Conservation (phyloP, 2,329 filamentous ascomycete species). For the Trichophyton equinum region DNA sequence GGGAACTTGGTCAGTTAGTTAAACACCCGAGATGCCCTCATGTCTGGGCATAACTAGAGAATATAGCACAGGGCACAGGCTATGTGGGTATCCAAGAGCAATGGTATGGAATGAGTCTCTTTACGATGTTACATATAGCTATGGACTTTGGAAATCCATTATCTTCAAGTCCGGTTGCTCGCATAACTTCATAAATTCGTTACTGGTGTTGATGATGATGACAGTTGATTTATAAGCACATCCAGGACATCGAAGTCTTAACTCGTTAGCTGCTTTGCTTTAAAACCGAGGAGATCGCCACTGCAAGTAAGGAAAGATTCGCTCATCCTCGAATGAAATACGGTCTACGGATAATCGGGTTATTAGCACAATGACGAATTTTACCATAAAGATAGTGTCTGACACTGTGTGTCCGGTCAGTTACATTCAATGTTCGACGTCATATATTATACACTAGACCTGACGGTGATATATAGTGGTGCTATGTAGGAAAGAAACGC, state of each 20-base stretch:
- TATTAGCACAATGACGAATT: conserved; percentile 49
- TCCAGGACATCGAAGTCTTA: too few species aligned
- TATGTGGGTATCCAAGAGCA: neutral
- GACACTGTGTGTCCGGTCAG: conserved; percentile 62
- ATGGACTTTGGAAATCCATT: too few species aligned
- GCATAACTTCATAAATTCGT: too few species aligned
- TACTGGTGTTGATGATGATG: too few species aligned
- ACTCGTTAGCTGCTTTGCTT: neutral
- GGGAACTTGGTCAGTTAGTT: too few species aligned
- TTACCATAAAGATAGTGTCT: conserved; percentile 65
- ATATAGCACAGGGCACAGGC: neutral
- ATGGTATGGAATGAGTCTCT: neutral
- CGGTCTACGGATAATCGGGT: too few species aligned
- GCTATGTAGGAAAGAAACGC: conserved; percentile 68
- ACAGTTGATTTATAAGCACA: neutral
- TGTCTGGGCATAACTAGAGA: neutral
- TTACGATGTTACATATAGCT: too few species aligned
- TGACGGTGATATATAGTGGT: conserved; percentile 35
- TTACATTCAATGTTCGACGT: neutral
- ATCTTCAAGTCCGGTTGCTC: too few species aligned
- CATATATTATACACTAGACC: neutral
- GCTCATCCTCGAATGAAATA: neutral
- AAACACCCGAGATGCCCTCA: too few species aligned
- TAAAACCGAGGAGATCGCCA: neutral
- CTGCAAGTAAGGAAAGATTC: neutral